phyloP scores from a whole-genome alignment of 352 stramenopile genomes.

The Hyaloperonospora arabidopsidis region DNA sequence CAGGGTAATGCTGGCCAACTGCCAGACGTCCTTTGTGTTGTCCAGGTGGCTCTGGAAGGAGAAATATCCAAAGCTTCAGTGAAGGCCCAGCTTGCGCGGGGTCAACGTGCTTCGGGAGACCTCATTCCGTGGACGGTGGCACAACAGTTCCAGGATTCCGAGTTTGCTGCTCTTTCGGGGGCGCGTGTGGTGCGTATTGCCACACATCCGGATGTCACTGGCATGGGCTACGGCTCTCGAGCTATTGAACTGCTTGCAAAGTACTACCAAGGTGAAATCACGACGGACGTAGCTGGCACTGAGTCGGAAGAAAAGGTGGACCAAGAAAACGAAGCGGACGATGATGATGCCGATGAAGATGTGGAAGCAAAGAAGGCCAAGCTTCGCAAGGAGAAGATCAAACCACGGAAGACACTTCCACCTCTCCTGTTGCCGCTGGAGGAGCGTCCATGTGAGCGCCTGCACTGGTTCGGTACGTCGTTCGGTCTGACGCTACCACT shows the following conservation, averaged over 20 bases:
- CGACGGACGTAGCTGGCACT: constrained; percentile 31
- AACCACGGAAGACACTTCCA: constrained; percentile 94
- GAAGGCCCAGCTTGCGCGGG: constrained; percentile 89
- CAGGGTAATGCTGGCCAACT: constrained; percentile 86
- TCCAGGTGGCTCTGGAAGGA: constrained; percentile 96
- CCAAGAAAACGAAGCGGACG: constrained; percentile 27
- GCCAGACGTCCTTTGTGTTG: constrained; percentile 96
- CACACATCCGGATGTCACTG: constrained; percentile 93
- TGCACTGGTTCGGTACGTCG: constrained; percentile 98
- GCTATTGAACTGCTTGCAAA: constrained; percentile 93
- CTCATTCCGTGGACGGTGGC: constrained; percentile 99
- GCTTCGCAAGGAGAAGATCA: constrained; percentile 83
- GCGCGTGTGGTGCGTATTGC: constrained; percentile 97
- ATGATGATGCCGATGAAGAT: constrained; percentile 18
- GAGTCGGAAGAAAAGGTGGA: constrained; percentile 27
- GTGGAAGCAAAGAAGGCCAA: constrained; percentile 50
- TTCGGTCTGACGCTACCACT: constrained; percentile 96
- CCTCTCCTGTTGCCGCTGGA: constrained; percentile 93
- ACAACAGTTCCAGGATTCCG: constrained; percentile 98
- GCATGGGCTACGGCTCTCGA: constrained; percentile 97
- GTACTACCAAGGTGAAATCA: constrained; percentile 98
- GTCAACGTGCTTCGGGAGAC: constrained; percentile 95
- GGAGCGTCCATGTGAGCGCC: constrained; percentile 88
- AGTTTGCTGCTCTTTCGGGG: constrained; percentile 95
- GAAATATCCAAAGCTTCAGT: constrained; percentile 95